Evolutionary conservation across 768 basidiomycete genomes (phyloP).

Genomic region (Boletus vermiculosoides): DNA sequence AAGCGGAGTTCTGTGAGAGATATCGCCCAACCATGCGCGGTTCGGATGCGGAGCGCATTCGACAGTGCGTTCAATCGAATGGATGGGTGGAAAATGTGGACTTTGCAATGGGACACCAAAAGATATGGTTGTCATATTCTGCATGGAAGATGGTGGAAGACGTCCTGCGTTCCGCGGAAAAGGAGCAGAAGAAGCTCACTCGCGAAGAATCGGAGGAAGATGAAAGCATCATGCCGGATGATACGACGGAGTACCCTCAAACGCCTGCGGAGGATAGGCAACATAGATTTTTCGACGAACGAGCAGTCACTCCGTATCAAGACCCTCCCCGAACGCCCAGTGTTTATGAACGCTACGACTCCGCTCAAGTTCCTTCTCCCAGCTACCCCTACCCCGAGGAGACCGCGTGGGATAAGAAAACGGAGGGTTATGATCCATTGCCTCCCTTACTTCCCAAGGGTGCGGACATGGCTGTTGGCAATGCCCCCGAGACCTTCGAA

Average conservation of each 20-base stretch:
- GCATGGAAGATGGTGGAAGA: conserved; percentile 66
- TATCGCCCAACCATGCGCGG: conserved; percentile 53
- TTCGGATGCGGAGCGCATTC: conserved; percentile 46
- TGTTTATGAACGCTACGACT: conserved; percentile 24
- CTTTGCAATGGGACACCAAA: conserved; percentile 50
- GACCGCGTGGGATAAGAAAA: conserved; percentile 45
- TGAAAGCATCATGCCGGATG: conserved; percentile 42
- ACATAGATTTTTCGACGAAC: conserved; percentile 34
- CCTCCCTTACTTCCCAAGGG: conserved; percentile 38
- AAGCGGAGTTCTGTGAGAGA: conserved; percentile 50
- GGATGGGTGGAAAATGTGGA: conserved; percentile 56
- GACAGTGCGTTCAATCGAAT: conserved; percentile 48
- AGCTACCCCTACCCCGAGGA: conserved; percentile 35
- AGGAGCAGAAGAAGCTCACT: conserved; percentile 43
- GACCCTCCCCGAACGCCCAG: conserved; percentile 32
- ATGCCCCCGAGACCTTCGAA: conserved; percentile 49
- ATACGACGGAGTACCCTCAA: conserved; percentile 42
- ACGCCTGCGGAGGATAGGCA: conserved; percentile 28
- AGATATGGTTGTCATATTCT: conserved; percentile 54
- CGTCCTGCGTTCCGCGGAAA: conserved; percentile 49
- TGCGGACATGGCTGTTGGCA: conserved; percentile 39
- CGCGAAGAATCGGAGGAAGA: conserved; percentile 45
- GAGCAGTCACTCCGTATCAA: conserved; percentile 28
- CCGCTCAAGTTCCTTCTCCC: conserved; percentile 24
- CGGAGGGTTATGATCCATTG: conserved; percentile 26